Percentiles rank a stretch among this genome's conserved stretches.
These are phyloP conservation scores for Hanseniaspora mollemarum DNA, from an alignment of 805 yeast species.

Conservation along the genomic window DNA sequence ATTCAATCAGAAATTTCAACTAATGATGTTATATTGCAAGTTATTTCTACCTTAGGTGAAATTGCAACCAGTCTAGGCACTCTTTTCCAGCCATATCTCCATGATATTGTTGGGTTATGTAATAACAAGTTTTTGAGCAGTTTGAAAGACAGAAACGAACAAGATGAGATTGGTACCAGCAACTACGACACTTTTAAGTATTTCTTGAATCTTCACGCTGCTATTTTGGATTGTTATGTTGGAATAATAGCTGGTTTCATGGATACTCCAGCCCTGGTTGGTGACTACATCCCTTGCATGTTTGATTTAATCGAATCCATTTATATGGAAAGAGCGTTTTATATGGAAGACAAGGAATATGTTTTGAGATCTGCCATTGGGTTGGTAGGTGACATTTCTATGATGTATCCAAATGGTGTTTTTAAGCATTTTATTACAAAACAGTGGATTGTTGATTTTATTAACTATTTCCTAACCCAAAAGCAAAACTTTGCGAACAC, in stretches of 20 bases:
- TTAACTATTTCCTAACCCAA: slow-evolving; percentile 32
- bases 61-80: slow-evolving; percentile 79
- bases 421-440: slow-evolving; percentile 54
- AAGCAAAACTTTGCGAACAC: slow-evolving; percentile 51
- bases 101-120: slow-evolving; percentile 70
- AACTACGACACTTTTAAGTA: slow-evolving; percentile 70
- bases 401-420: slow-evolving; percentile 71
- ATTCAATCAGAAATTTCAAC: slow-evolving; percentile 57
- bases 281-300: slow-evolving; percentile 55
- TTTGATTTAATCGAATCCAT: slow-evolving; percentile 49
- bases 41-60: slow-evolving; percentile 90
- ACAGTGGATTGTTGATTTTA: slow-evolving; percentile 69
- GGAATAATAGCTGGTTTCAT: slow-evolving; percentile 89
- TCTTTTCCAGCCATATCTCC: slow-evolving; percentile 63
- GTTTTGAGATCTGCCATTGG: slow-evolving; percentile 79
- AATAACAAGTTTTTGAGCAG: slow-evolving; percentile 7
- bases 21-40: slow-evolving; percentile 75
- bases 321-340: slow-evolving; percentile 11
- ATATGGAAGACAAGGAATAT: slow-evolving; percentile 19
- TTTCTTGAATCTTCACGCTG: slow-evolving; percentile 57
- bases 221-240: slow-evolving; percentile 90
- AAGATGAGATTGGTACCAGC: slow-evolving; percentile 44
- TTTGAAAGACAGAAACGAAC: slow-evolving; percentile 47
- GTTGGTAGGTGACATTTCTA: slow-evolving; percentile 80
- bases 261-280: slow-evolving; percentile 52